Conservation (phyloP, 768 basidiomycete species). For the Boletus subcaerulescens region DNA sequence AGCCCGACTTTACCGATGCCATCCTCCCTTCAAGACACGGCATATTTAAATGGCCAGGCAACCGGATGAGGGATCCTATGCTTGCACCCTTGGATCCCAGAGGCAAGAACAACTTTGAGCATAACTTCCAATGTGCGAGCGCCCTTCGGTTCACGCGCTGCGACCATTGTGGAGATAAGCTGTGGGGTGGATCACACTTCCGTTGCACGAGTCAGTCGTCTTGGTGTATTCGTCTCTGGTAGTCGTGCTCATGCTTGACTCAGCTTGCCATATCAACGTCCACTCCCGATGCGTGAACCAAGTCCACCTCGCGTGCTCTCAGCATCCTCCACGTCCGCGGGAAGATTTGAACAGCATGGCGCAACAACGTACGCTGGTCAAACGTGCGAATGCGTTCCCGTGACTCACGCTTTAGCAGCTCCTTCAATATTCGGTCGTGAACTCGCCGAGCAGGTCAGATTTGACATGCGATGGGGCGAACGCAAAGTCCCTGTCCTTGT, state of each 20-base stretch:
- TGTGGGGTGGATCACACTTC: constrained; percentile 98
- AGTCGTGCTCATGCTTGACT: constrained; percentile 1
- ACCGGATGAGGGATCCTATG: constrained; percentile 48
- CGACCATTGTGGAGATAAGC: constrained; percentile 95
- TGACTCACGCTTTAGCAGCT: constrained; percentile 39
- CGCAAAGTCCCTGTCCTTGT: constrained; percentile 83
- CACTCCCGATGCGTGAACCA: constrained; percentile 83
- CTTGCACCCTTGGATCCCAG: constrained; percentile 34
- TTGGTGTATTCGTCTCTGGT: background rate
- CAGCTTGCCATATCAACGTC: constrained; percentile 82
- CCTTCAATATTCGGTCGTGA: constrained; percentile 94
- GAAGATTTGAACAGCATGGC: constrained; percentile 31
- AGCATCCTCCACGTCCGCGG: constrained; percentile 37
- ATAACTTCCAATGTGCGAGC: constrained; percentile 87
- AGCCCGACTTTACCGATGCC: constrained; percentile 36
- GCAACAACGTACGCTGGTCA: constrained; percentile 14
- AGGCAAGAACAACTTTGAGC: constrained; percentile 51
- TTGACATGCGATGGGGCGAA: constrained; percentile 58
- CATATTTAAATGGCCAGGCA: constrained; percentile 73
- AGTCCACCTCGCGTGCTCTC: constrained; percentile 64
- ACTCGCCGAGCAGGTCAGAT: constrained; percentile 76
- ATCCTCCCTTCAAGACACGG: constrained; percentile 51
- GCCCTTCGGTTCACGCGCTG: constrained; percentile 88
- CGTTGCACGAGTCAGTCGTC: constrained; percentile 78
- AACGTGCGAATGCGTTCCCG: constrained; percentile 11